These are phyloP conservation scores for Suhomyces kunorum DNA, from an alignment of 1,139 yeast species.

Conservation along the genomic window DNA sequence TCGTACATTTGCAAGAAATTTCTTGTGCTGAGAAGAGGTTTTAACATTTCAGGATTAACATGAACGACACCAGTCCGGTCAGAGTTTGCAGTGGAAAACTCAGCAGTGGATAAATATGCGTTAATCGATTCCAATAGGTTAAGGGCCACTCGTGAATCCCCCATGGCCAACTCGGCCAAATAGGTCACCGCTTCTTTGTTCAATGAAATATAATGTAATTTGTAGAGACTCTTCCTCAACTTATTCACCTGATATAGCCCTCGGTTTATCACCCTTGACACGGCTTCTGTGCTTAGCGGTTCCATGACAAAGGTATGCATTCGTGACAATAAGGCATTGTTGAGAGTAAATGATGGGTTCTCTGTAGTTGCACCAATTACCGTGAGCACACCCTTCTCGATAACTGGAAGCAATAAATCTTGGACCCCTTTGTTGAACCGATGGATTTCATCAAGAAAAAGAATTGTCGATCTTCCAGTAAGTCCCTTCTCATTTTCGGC, in stretches of 20 bases:
- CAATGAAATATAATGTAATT: slow-evolving; percentile 51
- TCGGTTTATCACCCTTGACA: slow-evolving; percentile 58
- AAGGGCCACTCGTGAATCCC: slow-evolving; percentile 85
- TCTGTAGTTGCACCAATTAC: slow-evolving; percentile 96
- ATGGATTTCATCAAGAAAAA: slow-evolving; percentile 92
- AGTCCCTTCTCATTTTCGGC: slow-evolving; percentile 68
- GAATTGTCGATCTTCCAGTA: slow-evolving; percentile 69
- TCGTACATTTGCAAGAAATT: slow-evolving; percentile 72
- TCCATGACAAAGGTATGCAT: slow-evolving; percentile 84
- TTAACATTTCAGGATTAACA: slow-evolving; percentile 38
- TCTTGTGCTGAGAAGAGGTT: slow-evolving; percentile 37
- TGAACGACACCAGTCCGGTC: slow-evolving; percentile 30
- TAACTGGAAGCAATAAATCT: slow-evolving; percentile 74
- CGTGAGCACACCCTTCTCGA: slow-evolving; percentile 66
- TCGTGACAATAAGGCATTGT: slow-evolving; percentile 84
- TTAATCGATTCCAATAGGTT: slow-evolving; percentile 64
- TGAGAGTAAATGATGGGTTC: slow-evolving; percentile 89
- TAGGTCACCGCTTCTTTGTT: slow-evolving; percentile 62
- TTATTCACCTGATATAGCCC: slow-evolving; percentile 65
- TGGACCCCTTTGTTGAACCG: slow-evolving; percentile 89
- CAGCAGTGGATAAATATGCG: slow-evolving; percentile 42
- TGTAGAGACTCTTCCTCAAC: slow-evolving; percentile 46
- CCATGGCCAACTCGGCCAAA: slow-evolving; percentile 77
- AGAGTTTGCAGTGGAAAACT: slow-evolving; percentile 23
- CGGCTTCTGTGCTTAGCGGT: slow-evolving; percentile 56